phyloP scores from a whole-genome alignment of 495 filamentous ascomycete genomes.

The Choiromyces venosus region DNA sequence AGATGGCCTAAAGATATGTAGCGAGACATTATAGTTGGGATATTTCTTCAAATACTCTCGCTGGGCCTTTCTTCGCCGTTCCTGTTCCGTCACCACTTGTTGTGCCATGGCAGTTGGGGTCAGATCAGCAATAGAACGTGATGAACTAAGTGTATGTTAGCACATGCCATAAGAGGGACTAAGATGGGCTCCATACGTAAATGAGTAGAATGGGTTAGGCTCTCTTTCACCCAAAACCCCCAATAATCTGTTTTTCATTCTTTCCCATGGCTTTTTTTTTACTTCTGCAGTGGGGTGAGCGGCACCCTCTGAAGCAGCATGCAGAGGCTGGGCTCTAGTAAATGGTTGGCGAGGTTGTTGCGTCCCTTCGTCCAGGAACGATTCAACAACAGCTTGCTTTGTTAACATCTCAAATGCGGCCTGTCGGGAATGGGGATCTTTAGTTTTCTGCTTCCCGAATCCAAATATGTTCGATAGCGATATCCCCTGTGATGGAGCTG shows the following conservation, averaged over 20 bases:
- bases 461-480: slow-evolving; percentile 84
- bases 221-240: slow-evolving; percentile 48
- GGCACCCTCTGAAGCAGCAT: not conserved
- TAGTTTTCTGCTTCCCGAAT: slow-evolving; percentile 60
- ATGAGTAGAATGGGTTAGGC: slow-evolving; percentile 90
- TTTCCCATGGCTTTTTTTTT: slow-evolving; percentile 22
- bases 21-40: slow-evolving; percentile 84
- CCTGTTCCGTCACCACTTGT: slow-evolving; percentile 77
- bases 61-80: slow-evolving; percentile 77
- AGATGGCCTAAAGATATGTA: slow-evolving; percentile 75
- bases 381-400: slow-evolving; percentile 87
- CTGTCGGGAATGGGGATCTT: slow-evolving; percentile 56
- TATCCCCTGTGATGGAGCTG: slow-evolving; percentile 56
- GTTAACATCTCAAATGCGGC: slow-evolving; percentile 80
- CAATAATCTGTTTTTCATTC: slow-evolving; percentile 23
- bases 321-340: not conserved
- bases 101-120: slow-evolving; percentile 81
- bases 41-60: slow-evolving; percentile 82
- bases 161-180: not conserved
- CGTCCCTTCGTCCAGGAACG: slow-evolving; percentile 76
- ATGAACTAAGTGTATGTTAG: slow-evolving; percentile 13
- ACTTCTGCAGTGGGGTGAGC: slow-evolving; percentile 9
- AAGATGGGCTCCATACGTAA: slow-evolving; percentile 25
- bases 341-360: slow-evolving; percentile 21
- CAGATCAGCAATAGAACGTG: slow-evolving; percentile 60